Base-by-base conservation (phyloP, 2,329 filamentous ascomycete genomes). In the Penicillium sp. region DNA sequence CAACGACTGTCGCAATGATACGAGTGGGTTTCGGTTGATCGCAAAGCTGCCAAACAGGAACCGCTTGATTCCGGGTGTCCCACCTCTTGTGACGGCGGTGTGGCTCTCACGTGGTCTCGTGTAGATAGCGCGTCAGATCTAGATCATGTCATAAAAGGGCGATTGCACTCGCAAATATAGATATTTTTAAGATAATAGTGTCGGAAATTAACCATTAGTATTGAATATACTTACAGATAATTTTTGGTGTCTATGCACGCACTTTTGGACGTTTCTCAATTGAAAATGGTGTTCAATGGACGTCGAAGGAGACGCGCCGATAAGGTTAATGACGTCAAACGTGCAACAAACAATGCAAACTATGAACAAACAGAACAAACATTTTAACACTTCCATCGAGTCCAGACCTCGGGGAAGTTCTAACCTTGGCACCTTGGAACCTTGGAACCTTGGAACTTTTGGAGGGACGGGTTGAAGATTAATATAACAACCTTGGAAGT, bases 41-140 rank as follows among this genome's bases (percentile, higher is more conserved):
- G 49, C 39, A 55, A 53, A 47, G 52, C 40, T 52, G 57, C 50
- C 51, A 56, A 57, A 55, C 53, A 47, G 53, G 55, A 57, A 60
- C 58, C 58, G 57, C 58, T 59, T 48, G 44, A 53, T 54, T 51
- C 53, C 58, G 53, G 52, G 51, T 37, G 47, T 49, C 47, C 47
- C 47, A 49, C 47, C 47, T 49, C 47, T 49, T 24, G 47, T 42
- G 53, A 46, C 46, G 48, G 54, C 57, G 57, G 58, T 60, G 52
- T 57, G 45, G 50, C 42, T 57, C 51, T 61, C 58, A 61, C 58
- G 58, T 61, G 58, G 52, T 48, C n/a, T 51, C 57, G 58, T 51
- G 58, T 59, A 19, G 48, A 44, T 52, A 53, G 53, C 58, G 58
- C 58, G 58, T 61, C 43, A 17, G 42, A 52, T 40, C 51, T 49